Evolutionary conservation across 1,284 basidiomycete genomes (phyloP), one percentile per base, ranked within the genome.

Genomic region (Ganoderma resinaceum): DNA sequence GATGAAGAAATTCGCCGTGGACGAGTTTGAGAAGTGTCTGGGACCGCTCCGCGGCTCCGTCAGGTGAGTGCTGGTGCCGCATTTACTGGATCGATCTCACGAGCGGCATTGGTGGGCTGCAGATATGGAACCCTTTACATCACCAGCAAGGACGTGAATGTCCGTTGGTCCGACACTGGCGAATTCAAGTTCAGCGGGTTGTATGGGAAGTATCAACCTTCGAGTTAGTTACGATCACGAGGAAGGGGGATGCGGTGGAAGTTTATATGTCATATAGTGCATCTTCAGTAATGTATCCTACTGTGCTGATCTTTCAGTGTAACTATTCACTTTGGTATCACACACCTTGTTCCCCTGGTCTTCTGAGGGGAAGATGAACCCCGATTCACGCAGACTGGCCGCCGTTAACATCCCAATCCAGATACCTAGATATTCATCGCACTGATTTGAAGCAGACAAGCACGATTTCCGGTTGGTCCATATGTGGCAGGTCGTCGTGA

Each of bases 141-240:
- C 63, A 82, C 78, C 1, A 82, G 82, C 23, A 81, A 72, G 33
- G 77, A 87, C 49, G 81, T 88, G 67, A 88, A 83, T 53, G 73
- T 88, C 43, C 83, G 81, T 61, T 88, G 84, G 83, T 83, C 83
- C 0, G 82, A 82, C 4, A 80, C 82, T 11, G 86, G 86, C 35
- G 86, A 87, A 63, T 86, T 86, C 80, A 86, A 84, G 74, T 80
- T 85, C 73, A 84, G 81, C 66, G 84, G 84, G n/a, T 78, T 80
- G 5, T 84, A 86, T 66, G 84, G 85, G 4, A 73, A 65, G 37
- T 68, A 33, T 29, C 63, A 68, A 42, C 66, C 64, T 18, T 53
- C 42, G 9, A 46, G 29, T 43, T 43, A 35, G n/a, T 20, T 18
- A 5, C 18, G n/a, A 37, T 35, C 20, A 12, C 2, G 55, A 37